Conservation (phyloP, 495 filamentous ascomycete species). For the Xylaria telfairii region DNA sequence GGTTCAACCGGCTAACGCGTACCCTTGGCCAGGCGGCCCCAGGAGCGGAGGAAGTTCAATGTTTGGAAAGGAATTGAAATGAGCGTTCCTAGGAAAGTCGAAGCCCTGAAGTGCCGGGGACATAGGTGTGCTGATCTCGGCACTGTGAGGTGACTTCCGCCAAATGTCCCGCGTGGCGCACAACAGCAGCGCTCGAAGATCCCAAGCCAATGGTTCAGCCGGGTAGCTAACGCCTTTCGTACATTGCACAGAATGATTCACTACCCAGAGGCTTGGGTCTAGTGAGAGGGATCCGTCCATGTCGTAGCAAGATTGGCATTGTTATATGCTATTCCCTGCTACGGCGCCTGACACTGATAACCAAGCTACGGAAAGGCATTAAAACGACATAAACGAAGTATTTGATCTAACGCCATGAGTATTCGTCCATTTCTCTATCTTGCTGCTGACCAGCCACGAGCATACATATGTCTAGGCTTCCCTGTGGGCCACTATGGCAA, state of each 20-base stretch:
- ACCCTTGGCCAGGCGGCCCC: constrained; percentile 12
- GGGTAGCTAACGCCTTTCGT: constrained; percentile 26
- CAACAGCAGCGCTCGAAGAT: constrained; percentile 17
- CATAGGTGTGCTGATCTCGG: constrained; percentile 14
- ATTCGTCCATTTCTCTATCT: constrained; percentile 8
- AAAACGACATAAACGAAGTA: not conserved
- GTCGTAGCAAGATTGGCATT: not conserved
- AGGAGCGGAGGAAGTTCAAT: constrained; percentile 15
- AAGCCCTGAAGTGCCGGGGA: constrained; percentile 15
- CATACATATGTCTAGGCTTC: constrained; percentile 30
- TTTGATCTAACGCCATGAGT: constrained; percentile 15
- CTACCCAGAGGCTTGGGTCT: constrained; percentile 22
- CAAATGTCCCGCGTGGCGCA: constrained; percentile 22
- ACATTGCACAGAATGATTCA: constrained; percentile 13
- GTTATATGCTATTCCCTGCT: constrained; percentile 13
- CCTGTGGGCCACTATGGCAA: constrained; percentile 35
- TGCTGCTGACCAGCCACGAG: constrained; percentile 31
- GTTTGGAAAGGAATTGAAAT: constrained; percentile 8
- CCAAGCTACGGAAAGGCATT: not conserved
- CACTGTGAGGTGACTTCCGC: constrained; percentile 25
- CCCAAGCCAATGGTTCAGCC: constrained; percentile 28
- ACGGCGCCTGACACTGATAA: not conserved
- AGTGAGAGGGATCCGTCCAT: not conserved
- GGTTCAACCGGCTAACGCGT: constrained; percentile 25
- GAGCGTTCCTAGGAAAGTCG: constrained; percentile 9